Evolutionary conservation across 495 filamentous ascomycete genomes (phyloP), one percentile per base, ranked within the genome.

Genomic region (Lophiotrema nucula): DNA sequence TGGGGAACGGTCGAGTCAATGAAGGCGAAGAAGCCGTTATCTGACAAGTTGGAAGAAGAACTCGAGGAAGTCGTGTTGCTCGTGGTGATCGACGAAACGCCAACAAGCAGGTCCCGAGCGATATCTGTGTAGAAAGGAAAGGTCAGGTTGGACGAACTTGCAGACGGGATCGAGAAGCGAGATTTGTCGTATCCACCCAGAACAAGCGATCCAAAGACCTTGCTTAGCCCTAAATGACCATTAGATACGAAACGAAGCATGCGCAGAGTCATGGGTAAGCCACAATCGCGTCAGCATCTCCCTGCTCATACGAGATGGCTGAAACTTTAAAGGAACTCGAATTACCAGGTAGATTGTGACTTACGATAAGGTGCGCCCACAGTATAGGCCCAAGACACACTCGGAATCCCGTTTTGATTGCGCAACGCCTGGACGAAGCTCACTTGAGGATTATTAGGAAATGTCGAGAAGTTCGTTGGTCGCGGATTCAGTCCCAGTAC

Each of bases 101-200:
- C 71, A 4, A 82, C 74, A 6, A 79, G 69, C 3, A 83, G 56
- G 47, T 81, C 77, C 3, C 78, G 72, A n/a, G 71, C 67, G 18
- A 72, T 59, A 53, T 82, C 77, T 0, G 65, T 66, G 5, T 72
- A 73, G 69, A 83, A 78, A 4, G 69, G 67, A 46, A 82, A 78
- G 1, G 72, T 75, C 0, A 76, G 37, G 35, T 64, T 44, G 24
- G 43, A 56, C 3, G 70, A 71, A 26, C 76, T 62, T 23, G 71
- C 51, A 47, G 77, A 79, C 6, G 75, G 69, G 4, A 57, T 64
- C 23, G 73, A 69, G 60, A 80, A 82, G 15, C 76, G 69, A 0
- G 77, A 75, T 2, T 68, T 58, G 60, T 84, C 81, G 59, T 81
- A 81, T 0, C 81, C 81, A 3, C 80, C 81, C 27, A 84, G 71